Base-by-base conservation (phyloP, 2,329 filamentous ascomycete species). In the Xylaria multiplex region DNA sequence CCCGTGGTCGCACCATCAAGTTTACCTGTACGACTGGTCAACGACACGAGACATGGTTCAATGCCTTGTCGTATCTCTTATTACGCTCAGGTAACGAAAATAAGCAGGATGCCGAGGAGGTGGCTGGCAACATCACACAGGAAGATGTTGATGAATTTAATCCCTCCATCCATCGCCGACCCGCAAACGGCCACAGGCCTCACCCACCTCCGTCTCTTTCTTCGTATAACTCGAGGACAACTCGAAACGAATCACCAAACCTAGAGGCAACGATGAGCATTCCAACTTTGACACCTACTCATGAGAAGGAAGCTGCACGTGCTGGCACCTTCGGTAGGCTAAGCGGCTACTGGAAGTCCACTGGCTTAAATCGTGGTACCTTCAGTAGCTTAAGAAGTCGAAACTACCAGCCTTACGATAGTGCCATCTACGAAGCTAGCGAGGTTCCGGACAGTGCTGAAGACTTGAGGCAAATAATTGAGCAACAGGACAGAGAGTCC, bases 41-140 rank as follows among this genome's bases (percentile, higher is more conserved):
- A 77, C 88, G 96, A 67, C 96, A 99, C 76, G 96, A 99, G 81
- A 98, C 94, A 0, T 99, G 96, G 96, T 97, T 96, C 85, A 98
- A 98, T 75, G 94, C 96, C 0, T 84, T 99, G 61, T 97, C 93
- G 1, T 99, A 99, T 77, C 86, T 99, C 14, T 85, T 98, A 42
- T 85, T 97, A 35, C 90, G 94, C 52, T 93, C 90, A 30, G 85
- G 88, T 37, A 82, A 86, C 22, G 90, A 91, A 43, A 85, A 83
- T n/a, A 85, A 87, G 58, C 82, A 86, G 6, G 86, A 88, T 70
- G 83, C 86, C 3, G 85, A 92, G 69, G 89, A 85, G 69, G 80
- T 86, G 66, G 84, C 83, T 0, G 83, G 82, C 45, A 82, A 84
- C 69, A 84, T 90, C 58, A 88, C 87, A 0, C 81, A 83, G 27